Percentiles rank a stretch among this genome's conserved stretches.
phyloP scores from a whole-genome alignment of 163 green algal species.

The Chlamydomonas reinhardtii region DNA sequence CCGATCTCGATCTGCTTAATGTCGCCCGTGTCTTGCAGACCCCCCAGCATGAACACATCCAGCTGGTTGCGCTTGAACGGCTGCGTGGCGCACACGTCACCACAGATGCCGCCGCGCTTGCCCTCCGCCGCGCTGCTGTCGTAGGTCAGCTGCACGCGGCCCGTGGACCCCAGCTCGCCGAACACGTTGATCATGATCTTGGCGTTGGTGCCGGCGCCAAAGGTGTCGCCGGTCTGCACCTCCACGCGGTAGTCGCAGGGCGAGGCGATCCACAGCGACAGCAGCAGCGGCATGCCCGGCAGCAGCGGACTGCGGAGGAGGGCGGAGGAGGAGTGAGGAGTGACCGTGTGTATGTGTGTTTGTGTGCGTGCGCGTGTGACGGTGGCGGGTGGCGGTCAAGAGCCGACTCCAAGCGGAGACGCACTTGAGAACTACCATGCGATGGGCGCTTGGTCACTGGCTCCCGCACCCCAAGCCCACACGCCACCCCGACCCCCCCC shows the following conservation, averaged over 20 bases:
- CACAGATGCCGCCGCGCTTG: background rate
- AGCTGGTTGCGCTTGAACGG: constrained; percentile 48
- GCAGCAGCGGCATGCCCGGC: constrained; percentile 22
- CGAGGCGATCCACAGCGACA: constrained; percentile 2
- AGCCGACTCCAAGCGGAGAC: no score
- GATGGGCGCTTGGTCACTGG: no score
- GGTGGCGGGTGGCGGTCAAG: no score
- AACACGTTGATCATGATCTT: constrained; percentile 66
- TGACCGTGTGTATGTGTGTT: background rate
- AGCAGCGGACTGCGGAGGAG: constrained; percentile 36
- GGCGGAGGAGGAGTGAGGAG: background rate
- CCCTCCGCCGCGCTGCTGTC: background rate
- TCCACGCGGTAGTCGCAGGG: constrained; percentile 65
- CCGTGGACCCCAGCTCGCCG: constrained; percentile 58
- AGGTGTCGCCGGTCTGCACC: constrained; percentile 72
- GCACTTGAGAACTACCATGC: no score
- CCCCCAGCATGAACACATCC: constrained; percentile 69
- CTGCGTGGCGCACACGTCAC: constrained; percentile 19
- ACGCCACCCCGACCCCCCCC: no score
- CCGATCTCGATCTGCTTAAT: constrained; percentile 72
- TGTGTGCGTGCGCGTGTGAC: background rate
- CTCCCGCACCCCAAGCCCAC: no score
- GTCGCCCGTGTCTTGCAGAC: constrained; percentile 66
- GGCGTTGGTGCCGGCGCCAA: constrained; percentile 68
- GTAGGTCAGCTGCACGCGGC: constrained; percentile 24